These are phyloP conservation scores for Forsythia viridissima DNA, from an alignment of 257 asterid genomes.

Conservation along the genomic window DNA sequence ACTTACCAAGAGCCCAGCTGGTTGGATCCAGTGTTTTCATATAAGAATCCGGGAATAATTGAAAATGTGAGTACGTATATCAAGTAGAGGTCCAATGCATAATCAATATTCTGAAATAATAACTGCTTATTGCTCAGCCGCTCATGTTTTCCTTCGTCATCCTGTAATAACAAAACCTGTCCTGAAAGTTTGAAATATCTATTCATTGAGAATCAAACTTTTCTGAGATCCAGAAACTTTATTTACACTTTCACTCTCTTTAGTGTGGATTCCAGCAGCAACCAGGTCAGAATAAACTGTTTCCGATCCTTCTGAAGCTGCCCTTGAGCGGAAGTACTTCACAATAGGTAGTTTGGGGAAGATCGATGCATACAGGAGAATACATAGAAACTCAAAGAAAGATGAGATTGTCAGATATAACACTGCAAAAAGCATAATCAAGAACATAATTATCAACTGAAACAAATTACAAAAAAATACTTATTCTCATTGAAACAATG, in stretches of 20 bases:
- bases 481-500: no score
- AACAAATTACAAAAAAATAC: background rate
- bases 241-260: constrained; percentile 16
- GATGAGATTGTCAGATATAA: constrained; percentile 66
- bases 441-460: background rate
- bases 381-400: constrained; percentile 61
- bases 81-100: constrained; percentile 52
- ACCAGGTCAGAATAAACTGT: constrained; percentile 87
- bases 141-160: constrained; percentile 33
- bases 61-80: constrained; percentile 69
- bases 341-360: constrained; percentile 70
- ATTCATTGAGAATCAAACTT: background rate
- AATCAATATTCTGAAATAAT: constrained; percentile 56
- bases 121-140: constrained; percentile 58
- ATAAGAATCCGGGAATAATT: constrained; percentile 82
- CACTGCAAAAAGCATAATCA: constrained; percentile 43
- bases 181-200: background rate
- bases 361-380: constrained; percentile 61
- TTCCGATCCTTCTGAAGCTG: constrained; percentile 80
- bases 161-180: constrained; percentile 29
- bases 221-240: background rate
- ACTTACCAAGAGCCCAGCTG: constrained; percentile 73
- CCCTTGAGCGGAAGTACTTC: constrained; percentile 69
- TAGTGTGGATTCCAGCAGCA: constrained; percentile 60
- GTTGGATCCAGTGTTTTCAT: constrained; percentile 76